A percentile compares a stretch with the other conserved stretches of the same genome.
These are phyloP conservation scores for Apiospora aurea DNA, from an alignment of 2,329 filamentous ascomycete genomes.

Conservation along the genomic window DNA sequence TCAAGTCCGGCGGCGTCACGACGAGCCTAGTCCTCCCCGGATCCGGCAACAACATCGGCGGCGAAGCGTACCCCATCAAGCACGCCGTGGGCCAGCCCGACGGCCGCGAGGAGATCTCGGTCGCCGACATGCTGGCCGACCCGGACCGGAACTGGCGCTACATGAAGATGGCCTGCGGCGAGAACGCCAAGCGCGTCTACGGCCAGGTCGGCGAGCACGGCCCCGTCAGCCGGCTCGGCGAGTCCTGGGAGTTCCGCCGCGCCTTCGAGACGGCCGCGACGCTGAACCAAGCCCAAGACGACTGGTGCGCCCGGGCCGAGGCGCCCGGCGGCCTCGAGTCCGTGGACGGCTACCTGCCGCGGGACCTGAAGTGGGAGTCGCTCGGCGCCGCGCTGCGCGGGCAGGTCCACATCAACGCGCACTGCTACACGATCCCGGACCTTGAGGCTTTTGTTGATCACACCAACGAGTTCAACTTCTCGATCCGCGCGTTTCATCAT, in stretches of 20 bases:
- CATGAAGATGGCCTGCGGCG: conserved; percentile 80
- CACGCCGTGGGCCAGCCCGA: conserved; percentile 67
- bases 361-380: conserved; percentile 69
- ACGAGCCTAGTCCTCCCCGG: conserved; percentile 72
- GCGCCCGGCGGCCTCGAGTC: conserved; percentile 55
- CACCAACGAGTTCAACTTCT: conserved; percentile 75
- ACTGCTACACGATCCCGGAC: conserved; percentile 75
- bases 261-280: conserved; percentile 69
- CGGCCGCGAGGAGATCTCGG: conserved; percentile 68
- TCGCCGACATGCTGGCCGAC: conserved; percentile 69
- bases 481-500: conserved; percentile 72
- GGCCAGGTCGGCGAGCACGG: conserved; percentile 60
- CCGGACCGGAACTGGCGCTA: conserved; percentile 71
- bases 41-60: conserved; percentile 76
- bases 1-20: conserved; percentile 77
- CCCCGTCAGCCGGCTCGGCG: conserved; percentile 68
- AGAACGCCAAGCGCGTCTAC: conserved; percentile 71
- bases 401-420: conserved; percentile 73
- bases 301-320: conserved; percentile 70
- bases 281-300: conserved; percentile 67
- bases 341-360: conserved; percentile 65
- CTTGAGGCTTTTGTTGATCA: conserved; percentile 74
- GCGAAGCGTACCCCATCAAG: conserved; percentile 74
- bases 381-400: conserved; percentile 69
- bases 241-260: conserved; percentile 73